phyloP scores from a whole-genome alignment of 2,329 filamentous ascomycete genomes.

The Penicillium sp. region DNA sequence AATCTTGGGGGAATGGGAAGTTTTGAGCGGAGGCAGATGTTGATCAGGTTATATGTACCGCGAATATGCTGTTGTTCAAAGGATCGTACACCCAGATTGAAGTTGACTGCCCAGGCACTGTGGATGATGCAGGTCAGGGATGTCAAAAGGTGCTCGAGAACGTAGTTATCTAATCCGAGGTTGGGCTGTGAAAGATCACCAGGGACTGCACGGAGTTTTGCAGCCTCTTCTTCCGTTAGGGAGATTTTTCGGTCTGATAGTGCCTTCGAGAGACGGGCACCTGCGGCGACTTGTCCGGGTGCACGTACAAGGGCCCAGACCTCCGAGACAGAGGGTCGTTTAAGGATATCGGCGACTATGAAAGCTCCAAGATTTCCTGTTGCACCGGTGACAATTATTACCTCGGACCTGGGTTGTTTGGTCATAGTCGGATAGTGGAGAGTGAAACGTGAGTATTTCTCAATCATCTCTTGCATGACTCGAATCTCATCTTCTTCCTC shows the following conservation, averaged over 20 bases:
- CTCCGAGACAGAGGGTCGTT: slow-evolving; percentile 35
- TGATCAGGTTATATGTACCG: slow-evolving; percentile 46
- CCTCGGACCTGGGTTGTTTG: slow-evolving; percentile 22
- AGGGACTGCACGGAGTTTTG: slow-evolving; percentile 47
- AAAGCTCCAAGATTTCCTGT: slow-evolving; percentile 64
- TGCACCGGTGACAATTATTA: slow-evolving; percentile 56
- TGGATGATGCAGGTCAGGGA: slow-evolving; percentile 55
- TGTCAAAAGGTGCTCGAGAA: slow-evolving; percentile 41
- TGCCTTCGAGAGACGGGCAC: slow-evolving; percentile 44
- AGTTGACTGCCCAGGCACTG: slow-evolving; percentile 63
- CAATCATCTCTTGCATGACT: slow-evolving; percentile 47
- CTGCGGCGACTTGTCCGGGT: slow-evolving; percentile 36
- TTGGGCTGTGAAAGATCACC: slow-evolving; percentile 45
- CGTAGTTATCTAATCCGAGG: slow-evolving; percentile 47
- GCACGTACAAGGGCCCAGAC: slow-evolving; percentile 57
- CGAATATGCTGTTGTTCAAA: slow-evolving; percentile 55
- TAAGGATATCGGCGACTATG: slow-evolving; percentile 47
- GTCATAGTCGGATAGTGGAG: slow-evolving; percentile 24
- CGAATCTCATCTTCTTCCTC: slow-evolving; percentile 39
- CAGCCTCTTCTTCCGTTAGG: slow-evolving; percentile 18
- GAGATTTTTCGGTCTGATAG: slow-evolving; percentile 36
- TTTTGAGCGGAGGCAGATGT: slow-evolving; percentile 36
- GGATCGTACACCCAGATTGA: slow-evolving; percentile 53
- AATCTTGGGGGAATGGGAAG: slow-evolving; percentile 38
- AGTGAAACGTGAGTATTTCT: slow-evolving; percentile 42